Conservation (phyloP, 139 green algal species). For the Nannochloris sp. region DNA sequence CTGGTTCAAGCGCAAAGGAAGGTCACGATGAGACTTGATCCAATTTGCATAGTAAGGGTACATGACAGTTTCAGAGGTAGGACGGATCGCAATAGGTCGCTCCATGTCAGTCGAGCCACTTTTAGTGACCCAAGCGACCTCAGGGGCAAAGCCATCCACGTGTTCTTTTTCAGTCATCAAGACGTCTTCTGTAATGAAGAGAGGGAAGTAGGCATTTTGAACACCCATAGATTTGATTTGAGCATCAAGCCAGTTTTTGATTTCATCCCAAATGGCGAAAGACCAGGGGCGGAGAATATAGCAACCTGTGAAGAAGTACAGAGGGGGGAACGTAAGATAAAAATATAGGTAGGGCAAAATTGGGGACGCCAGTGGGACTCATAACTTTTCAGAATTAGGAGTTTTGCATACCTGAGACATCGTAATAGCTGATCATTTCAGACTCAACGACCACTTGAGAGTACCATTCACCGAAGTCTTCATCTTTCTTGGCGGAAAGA, state of each 20-base stretch:
- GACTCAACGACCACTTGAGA: slow-evolving; percentile 39
- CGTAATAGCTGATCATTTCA: slow-evolving; percentile 93
- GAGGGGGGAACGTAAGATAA: not conserved
- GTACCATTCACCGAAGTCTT: slow-evolving; percentile 91
- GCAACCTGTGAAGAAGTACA: slow-evolving; percentile 51
- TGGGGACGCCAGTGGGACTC: not conserved
- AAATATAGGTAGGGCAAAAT: not conserved
- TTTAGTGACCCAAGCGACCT: slow-evolving; percentile 93
- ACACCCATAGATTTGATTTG: slow-evolving; percentile 91
- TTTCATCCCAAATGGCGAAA: slow-evolving; percentile 84
- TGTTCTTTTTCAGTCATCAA: slow-evolving; percentile 98
- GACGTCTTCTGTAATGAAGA: slow-evolving; percentile 95
- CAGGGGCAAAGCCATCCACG: slow-evolving; percentile 87
- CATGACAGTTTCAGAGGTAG: slow-evolving; percentile 97
- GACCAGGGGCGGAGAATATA: slow-evolving; percentile 96
- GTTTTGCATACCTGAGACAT: slow-evolving; percentile 83
- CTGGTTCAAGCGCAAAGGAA: slow-evolving; percentile 97
- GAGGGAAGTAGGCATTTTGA: slow-evolving; percentile 97
- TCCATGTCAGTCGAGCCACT: slow-evolving; percentile 84
- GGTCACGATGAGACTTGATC: slow-evolving; percentile 93
- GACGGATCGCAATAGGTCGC: slow-evolving; percentile 92
- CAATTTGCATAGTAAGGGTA: slow-evolving; percentile 94
- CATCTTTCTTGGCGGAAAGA: slow-evolving; percentile 67
- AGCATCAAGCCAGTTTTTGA: slow-evolving; percentile 80
- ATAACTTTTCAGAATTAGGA: not conserved